Base-by-base conservation (phyloP, 2,329 filamentous ascomycete species). In the Xylaria sp. region DNA sequence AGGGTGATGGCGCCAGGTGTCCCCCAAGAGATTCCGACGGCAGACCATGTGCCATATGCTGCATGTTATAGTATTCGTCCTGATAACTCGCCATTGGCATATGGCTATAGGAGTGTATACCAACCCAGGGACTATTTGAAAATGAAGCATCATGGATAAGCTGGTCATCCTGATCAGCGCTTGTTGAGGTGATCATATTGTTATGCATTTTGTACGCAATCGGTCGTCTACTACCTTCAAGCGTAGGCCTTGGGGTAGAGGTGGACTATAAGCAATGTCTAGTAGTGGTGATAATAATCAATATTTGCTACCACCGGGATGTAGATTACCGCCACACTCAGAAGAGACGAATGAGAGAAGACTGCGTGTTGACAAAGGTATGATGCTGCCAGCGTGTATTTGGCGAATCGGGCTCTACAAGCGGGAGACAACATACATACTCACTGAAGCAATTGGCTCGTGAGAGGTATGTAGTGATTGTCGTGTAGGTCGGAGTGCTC, bases 1-100 rank as follows among this genome's bases (percentile, higher is more conserved):
- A 80, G 67, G 89, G 80, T 17, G 87, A 85, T 43, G 87, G 85
- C 53, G 86, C 82, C 77, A 87, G 84, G 44, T 71, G 71, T 63
- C 80, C 76, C 62, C 71, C 73, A 58, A 86, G 69, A 1, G 81
- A 77, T 60, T 85, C 84, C 23, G 82, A 80, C 2, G 83, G 78
- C 54, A 86, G 65, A 9, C 79, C 76, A 64, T 80, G 78, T 57
- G 71, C 67, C 48, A 82, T 81, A 47, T 83, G 79, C 56, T 80
- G 78, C 58, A 63, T 55, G 66, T 84, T 79, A 76, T 90, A 93
- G 60, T 81, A 87, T 67, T 86, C 86, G 13, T 80, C 82, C 61
- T 82, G 80, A 72, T 91, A 92, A 68, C 91, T 89, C 40, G 87
- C 81, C 77, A 92, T 86, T 23, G 88, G 86, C 59, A 89, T 90